These are phyloP conservation scores for Fusarium solani-melongenae DNA, from an alignment of 2,329 filamentous ascomycete species.

Conservation along the genomic window DNA sequence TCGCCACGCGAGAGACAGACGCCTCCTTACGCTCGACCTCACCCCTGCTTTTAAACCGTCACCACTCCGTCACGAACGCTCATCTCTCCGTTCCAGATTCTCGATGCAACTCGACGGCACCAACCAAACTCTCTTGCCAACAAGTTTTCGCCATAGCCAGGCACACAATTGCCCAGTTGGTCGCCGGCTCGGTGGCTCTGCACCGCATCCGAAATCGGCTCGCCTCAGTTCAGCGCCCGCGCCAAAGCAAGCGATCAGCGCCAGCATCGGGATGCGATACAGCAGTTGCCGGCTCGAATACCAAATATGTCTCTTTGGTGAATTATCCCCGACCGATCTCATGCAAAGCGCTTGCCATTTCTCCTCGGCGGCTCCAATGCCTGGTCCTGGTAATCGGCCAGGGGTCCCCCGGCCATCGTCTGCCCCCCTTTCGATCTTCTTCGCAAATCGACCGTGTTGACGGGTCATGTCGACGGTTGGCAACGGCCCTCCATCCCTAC, in stretches of 20 bases:
- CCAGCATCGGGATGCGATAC: slow-evolving; percentile 37
- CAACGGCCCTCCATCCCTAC: slow-evolving; percentile 9
- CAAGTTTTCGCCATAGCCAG: background rate
- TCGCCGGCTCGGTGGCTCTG: background rate
- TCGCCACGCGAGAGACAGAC: slow-evolving; percentile 3
- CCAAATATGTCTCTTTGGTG: slow-evolving; percentile 35
- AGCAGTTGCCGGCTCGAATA: slow-evolving; percentile 29
- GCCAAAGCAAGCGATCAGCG: slow-evolving; percentile 35
- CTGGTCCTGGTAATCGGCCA: background rate
- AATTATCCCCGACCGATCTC: slow-evolving; percentile 37
- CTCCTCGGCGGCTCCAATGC: slow-evolving; percentile 15
- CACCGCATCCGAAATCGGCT: slow-evolving; percentile 24
- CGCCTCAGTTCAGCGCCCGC: slow-evolving; percentile 29
- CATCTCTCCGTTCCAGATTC: background rate
- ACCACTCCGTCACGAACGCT: background rate
- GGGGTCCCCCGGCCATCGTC: slow-evolving; percentile 11
- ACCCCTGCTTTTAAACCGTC: background rate
- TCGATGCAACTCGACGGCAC: slow-evolving; percentile 2
- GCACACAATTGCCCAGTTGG: background rate
- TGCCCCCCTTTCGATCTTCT: slow-evolving; percentile 31
- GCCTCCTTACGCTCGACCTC: background rate
- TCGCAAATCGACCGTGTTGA: slow-evolving; percentile 38
- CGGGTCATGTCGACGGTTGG: slow-evolving; percentile 11
- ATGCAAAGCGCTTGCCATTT: slow-evolving; percentile 31
- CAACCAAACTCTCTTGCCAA: background rate